These are phyloP conservation scores for Torulaspora indica DNA, from an alignment of 805 yeast species.

Conservation along the genomic window DNA sequence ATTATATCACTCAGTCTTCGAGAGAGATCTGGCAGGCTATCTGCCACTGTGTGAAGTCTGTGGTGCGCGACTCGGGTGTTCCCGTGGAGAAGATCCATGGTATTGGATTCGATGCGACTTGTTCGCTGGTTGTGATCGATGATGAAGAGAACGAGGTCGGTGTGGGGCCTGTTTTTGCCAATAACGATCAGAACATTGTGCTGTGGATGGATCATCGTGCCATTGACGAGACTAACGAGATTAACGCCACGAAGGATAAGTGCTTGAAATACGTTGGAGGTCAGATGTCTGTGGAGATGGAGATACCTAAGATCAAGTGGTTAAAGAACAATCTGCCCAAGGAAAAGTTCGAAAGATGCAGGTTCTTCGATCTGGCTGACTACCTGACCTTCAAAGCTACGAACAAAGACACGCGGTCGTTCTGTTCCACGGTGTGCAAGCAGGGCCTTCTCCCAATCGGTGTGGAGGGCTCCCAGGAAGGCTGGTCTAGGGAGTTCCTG, in stretches of 20 bases:
- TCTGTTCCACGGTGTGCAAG: constrained; percentile 88
- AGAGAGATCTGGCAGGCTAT: constrained; percentile 89
- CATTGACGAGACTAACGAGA: constrained; percentile 66
- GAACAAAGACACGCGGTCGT: constrained; percentile 79
- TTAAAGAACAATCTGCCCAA: constrained; percentile 76
- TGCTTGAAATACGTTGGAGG: constrained; percentile 93
- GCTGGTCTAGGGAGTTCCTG: constrained; percentile 86
- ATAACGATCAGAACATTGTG: constrained; percentile 72
- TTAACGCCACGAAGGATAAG: constrained; percentile 75
- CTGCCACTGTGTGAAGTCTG: constrained; percentile 72
- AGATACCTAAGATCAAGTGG: constrained; percentile 96
- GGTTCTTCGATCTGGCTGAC: constrained; percentile 91
- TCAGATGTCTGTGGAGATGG: constrained; percentile 97
- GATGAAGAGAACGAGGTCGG: constrained; percentile 64
- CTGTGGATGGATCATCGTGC: constrained; percentile 99
- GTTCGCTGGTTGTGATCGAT: constrained; percentile 80
- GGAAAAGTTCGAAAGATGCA: constrained; percentile 51
- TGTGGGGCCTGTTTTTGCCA: constrained; percentile 86
- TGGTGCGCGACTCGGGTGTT: constrained; percentile 69
- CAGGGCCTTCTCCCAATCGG: constrained; percentile 94
- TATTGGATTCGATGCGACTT: constrained; percentile 95
- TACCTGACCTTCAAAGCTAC: constrained; percentile 89
- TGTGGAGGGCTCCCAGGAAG: constrained; percentile 76
- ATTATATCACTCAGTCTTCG: constrained; percentile 78
- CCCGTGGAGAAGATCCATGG: constrained; percentile 69